A percentile compares a stretch with the other conserved stretches of the same genome.
phyloP scores from a whole-genome alignment of 1,284 basidiomycete genomes.

The Irpex sp. region DNA sequence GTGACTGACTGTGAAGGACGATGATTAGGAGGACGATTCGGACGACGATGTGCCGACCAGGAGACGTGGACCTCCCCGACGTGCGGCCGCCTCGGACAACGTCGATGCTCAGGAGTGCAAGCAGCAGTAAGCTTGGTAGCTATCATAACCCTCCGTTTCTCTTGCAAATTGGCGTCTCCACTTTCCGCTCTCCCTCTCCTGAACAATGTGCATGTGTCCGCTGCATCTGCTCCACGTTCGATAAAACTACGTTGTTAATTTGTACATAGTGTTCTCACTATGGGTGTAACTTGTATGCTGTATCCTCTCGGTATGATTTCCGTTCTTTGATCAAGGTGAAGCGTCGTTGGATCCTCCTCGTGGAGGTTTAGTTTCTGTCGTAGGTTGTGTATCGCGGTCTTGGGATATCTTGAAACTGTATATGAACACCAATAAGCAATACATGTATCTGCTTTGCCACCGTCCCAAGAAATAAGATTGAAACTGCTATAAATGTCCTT shows the following conservation, averaged over 20 bases:
- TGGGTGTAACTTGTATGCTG: neutral
- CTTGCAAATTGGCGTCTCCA: neutral
- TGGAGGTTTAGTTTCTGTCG: too few species aligned
- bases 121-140: conserved; percentile 55
- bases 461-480: too few species aligned
- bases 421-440: too few species aligned
- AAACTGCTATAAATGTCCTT: neutral
- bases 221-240: neutral
- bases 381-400: too few species aligned
- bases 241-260: neutral
- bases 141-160: neutral
- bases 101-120: conserved; percentile 83
- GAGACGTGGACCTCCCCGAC: conserved; percentile 55
- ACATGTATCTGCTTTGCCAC: too few species aligned
- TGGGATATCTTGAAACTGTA: too few species aligned
- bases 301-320: neutral
- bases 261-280: neutral
- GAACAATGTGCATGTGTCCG: neutral
- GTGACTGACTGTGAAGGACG: conserved; percentile 17
- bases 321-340: too few species aligned
- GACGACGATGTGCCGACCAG: conserved; percentile 57
- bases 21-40: conserved; percentile 51
- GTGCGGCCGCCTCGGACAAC: conserved; percentile 36
- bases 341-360: too few species aligned
- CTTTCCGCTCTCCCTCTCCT: neutral